A percentile compares a stretch with the other conserved stretches of the same genome.
Conservation (phyloP, 805 yeast genomes). For the Cyberlindnera lachancei region DNA sequence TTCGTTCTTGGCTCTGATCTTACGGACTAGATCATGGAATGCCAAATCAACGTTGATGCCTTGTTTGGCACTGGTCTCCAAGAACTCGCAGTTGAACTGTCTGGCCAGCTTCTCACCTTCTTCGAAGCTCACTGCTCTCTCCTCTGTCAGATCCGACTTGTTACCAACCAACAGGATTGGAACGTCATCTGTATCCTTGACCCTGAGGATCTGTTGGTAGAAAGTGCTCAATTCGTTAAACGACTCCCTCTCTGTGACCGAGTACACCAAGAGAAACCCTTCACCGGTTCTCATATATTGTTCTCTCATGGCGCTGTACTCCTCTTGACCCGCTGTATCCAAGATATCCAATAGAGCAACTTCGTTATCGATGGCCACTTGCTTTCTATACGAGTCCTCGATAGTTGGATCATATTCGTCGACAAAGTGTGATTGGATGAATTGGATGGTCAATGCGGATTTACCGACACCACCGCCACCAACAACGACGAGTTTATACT, state of each 20-base stretch:
- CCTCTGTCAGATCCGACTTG: slow-evolving; percentile 67
- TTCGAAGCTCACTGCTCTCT: slow-evolving; percentile 64
- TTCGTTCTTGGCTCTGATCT: slow-evolving; percentile 30
- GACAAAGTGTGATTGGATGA: slow-evolving; percentile 90
- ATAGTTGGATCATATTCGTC: slow-evolving; percentile 98
- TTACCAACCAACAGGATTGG: slow-evolving; percentile 80
- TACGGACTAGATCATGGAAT: slow-evolving; percentile 60
- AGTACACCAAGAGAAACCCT: slow-evolving; percentile 84
- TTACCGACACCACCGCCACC: slow-evolving; percentile 99
- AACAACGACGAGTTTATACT: slow-evolving; percentile 89
- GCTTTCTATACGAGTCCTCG: slow-evolving; percentile 87
- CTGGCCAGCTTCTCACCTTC: slow-evolving; percentile 59
- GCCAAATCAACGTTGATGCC: slow-evolving; percentile 86
- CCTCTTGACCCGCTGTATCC: slow-evolving; percentile 99
- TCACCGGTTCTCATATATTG: slow-evolving; percentile 96
- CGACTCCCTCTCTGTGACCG: slow-evolving; percentile 77
- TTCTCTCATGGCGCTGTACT: slow-evolving; percentile 87
- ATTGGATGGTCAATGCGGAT: slow-evolving; percentile 89
- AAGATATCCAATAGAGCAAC: slow-evolving; percentile 77
- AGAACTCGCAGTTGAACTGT: slow-evolving; percentile 61
- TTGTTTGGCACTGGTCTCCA: slow-evolving; percentile 91
- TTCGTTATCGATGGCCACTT: slow-evolving; percentile 74
- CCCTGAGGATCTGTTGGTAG: slow-evolving; percentile 70
- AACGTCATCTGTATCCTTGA: slow-evolving; percentile 67
- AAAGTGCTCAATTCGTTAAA: slow-evolving; percentile 80